These are phyloP conservation scores for Blastocystis sp. DNA, from an alignment of 352 stramenopile species.

Conservation along the genomic window DNA sequence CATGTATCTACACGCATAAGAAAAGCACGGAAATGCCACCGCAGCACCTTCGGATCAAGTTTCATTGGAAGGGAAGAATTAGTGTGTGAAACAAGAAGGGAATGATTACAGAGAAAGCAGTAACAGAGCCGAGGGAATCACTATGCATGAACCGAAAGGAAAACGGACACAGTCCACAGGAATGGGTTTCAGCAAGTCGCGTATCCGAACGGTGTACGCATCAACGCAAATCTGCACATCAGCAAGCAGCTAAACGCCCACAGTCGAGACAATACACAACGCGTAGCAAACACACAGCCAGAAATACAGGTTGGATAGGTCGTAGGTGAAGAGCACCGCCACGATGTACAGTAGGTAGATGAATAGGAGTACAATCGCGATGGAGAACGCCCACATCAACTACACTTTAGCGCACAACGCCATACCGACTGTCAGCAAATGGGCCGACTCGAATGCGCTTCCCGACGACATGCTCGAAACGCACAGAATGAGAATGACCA, in stretches of 20 bases:
- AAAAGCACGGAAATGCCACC: slow-evolving; percentile 77
- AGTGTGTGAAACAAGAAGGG: not conserved
- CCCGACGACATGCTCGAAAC: not conserved
- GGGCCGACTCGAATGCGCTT: not conserved
- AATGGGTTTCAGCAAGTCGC: slow-evolving; percentile 58
- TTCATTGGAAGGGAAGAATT: slow-evolving; percentile 78
- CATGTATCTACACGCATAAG: slow-evolving; percentile 79
- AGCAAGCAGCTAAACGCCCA: not conserved
- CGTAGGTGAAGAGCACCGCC: not conserved
- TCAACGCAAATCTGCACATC: not conserved
- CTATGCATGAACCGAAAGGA: not conserved
- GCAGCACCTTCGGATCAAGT: slow-evolving; percentile 81
- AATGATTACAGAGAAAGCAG: not conserved
- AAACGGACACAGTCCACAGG: slow-evolving; percentile 16
- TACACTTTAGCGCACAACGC: not conserved
- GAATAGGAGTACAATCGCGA: slow-evolving; percentile 1
- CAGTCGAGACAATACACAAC: slow-evolving; percentile 4
- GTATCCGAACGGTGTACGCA: slow-evolving; percentile 7
- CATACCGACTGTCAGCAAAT: not conserved
- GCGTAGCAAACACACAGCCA: not conserved
- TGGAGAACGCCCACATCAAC: slow-evolving; percentile 53
- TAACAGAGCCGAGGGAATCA: not conserved
- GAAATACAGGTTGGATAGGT: not conserved
- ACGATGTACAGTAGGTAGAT: slow-evolving; percentile 25
- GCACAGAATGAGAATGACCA: slow-evolving; percentile 10